Evolutionary conservation across 1,284 basidiomycete species (phyloP).

Genomic region (Sparassis latifolia): DNA sequence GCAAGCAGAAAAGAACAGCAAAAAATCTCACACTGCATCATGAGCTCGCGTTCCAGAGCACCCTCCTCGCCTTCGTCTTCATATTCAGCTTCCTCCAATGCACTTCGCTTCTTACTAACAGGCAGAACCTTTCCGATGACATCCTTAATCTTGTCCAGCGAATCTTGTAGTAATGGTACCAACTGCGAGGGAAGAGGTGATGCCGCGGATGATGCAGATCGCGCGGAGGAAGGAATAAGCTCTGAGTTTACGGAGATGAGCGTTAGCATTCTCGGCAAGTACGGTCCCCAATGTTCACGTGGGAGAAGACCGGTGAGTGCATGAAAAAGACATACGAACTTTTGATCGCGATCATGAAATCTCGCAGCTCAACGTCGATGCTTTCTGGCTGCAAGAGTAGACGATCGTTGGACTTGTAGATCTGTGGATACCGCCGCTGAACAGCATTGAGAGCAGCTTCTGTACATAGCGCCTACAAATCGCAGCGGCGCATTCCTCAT

Average conservation of each 20-base stretch:
- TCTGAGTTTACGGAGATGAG: slow-evolving; percentile 38
- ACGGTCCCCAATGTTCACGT: not conserved
- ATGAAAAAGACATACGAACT: slow-evolving; percentile 48
- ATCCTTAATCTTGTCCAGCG: slow-evolving; percentile 66
- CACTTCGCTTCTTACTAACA: slow-evolving; percentile 65
- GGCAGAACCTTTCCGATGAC: slow-evolving; percentile 71
- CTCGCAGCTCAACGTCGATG: slow-evolving; percentile 82
- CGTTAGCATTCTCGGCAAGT: not conserved
- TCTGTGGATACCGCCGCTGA: slow-evolving; percentile 94
- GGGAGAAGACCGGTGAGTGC: too few relatives aligned
- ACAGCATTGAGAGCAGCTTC: slow-evolving; percentile 97
- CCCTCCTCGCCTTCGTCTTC: slow-evolving; percentile 73
- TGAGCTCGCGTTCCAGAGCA: slow-evolving; percentile 76
- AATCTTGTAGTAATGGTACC: slow-evolving; percentile 67
- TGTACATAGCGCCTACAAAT: slow-evolving; percentile 79
- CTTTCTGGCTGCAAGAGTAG: slow-evolving; percentile 82
- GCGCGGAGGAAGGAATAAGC: slow-evolving; percentile 89
- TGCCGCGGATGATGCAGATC: slow-evolving; percentile 83
- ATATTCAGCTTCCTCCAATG: slow-evolving; percentile 92
- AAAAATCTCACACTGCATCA: slow-evolving; percentile 68
- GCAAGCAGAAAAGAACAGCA: not conserved
- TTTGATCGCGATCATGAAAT: slow-evolving; percentile 98
- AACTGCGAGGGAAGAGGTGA: slow-evolving; percentile 84
- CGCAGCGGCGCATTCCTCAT: not conserved
- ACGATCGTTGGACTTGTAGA: slow-evolving; percentile 89